Conservation (phyloP, 1,284 basidiomycete species). For the Cystobasidium pallidum region DNA sequence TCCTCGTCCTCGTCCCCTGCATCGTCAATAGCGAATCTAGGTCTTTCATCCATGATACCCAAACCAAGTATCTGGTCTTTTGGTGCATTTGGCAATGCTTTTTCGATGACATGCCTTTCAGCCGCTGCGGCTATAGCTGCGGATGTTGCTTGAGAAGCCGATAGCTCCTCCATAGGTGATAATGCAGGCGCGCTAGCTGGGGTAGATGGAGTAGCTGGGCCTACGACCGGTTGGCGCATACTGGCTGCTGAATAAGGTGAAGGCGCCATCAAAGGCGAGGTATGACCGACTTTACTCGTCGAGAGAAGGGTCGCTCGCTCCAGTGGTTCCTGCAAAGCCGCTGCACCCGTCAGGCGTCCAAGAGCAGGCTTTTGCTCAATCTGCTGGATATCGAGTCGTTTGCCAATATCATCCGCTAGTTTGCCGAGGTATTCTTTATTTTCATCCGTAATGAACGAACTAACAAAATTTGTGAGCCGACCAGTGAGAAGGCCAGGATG, state of each 20-base stretch:
- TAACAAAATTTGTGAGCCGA: constrained; percentile 75
- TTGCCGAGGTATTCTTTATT: constrained; percentile 63
- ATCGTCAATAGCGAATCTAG: constrained; percentile 42
- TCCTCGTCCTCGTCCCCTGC: constrained; percentile 43
- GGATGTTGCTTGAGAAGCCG: constrained; percentile 34
- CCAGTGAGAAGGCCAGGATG: constrained; percentile 60
- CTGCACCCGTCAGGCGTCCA: constrained; percentile 71
- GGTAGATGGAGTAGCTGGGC: constrained; percentile 32
- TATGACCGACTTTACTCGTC: constrained; percentile 43
- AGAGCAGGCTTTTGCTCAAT: constrained; percentile 68
- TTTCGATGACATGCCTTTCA: constrained; percentile 30
- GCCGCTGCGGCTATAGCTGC: constrained; percentile 15
- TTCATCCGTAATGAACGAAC: constrained; percentile 80
- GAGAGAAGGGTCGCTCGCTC: constrained; percentile 80
- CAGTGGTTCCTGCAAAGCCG: constrained; percentile 74
- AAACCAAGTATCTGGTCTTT: constrained; percentile 36
- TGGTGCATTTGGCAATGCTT: constrained; percentile 36
- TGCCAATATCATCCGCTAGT: constrained; percentile 88
- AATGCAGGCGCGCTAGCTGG: constrained; percentile 63
- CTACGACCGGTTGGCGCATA: constrained; percentile 50
- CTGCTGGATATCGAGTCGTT: constrained; percentile 73
- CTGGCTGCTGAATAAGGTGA: constrained; percentile 45
- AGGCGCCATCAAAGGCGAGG: constrained; percentile 49
- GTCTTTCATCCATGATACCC: constrained; percentile 44
- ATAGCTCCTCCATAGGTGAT: constrained; percentile 56